Evolutionary conservation across 2,329 filamentous ascomycete genomes (phyloP).

Genomic region (Botrytis galanthina): DNA sequence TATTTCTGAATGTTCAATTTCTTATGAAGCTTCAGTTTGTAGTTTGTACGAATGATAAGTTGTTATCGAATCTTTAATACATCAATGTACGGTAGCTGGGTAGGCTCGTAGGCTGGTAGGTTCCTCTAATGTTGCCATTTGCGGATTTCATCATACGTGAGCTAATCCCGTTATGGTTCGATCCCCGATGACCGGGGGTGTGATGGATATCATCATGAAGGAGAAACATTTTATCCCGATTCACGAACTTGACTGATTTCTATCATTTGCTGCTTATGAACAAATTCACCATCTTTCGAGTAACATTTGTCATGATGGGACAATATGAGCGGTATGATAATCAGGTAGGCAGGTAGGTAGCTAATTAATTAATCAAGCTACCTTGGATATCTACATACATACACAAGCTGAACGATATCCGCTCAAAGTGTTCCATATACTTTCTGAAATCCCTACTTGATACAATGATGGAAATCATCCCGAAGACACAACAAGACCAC

Average conservation of each 20-base stretch:
- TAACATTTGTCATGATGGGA: background rate
- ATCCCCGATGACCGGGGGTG: slow-evolving; percentile 11
- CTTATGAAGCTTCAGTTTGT: background rate
- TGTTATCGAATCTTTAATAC: slow-evolving; percentile 1
- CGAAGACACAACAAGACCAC: background rate
- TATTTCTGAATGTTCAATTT: background rate
- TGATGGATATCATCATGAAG: background rate
- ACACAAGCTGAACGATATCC: background rate
- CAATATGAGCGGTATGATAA: background rate
- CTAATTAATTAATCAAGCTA: background rate
- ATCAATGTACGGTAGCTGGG: background rate
- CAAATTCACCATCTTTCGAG: background rate
- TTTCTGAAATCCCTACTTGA: background rate
- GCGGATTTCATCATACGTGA: slow-evolving; percentile 10
- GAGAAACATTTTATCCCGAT: background rate
- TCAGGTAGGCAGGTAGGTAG: background rate
- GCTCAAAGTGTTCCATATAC: background rate
- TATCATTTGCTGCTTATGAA: background rate
- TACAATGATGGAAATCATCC: background rate
- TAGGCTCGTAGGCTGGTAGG: background rate
- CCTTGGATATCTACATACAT: background rate
- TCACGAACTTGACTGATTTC: background rate
- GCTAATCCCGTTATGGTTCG: slow-evolving; percentile 9
- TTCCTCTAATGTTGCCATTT: slow-evolving; percentile 11
- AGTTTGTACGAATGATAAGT: background rate